These are phyloP conservation scores for Colletotrichum theobromicola DNA, from an alignment of 2,329 filamentous ascomycete species.

Conservation along the genomic window DNA sequence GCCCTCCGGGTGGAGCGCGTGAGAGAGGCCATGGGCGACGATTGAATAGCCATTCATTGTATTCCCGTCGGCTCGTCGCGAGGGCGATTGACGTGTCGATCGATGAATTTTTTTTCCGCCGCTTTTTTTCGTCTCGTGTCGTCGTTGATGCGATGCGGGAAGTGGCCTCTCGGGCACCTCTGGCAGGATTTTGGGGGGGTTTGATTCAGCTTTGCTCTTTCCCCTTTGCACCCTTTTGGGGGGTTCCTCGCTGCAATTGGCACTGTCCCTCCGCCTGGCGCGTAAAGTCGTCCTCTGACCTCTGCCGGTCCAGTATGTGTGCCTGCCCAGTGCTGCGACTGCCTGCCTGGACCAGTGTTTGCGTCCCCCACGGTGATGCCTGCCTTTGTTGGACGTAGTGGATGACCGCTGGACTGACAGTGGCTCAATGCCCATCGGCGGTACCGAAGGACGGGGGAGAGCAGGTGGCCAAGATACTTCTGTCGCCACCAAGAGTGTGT, in stretches of 20 bases:
- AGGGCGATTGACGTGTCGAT: slow-evolving; percentile 15
- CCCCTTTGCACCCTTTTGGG: neutral
- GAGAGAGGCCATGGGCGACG: slow-evolving; percentile 53
- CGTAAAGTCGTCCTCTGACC: neutral
- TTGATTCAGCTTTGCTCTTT: neutral
- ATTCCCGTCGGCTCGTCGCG: slow-evolving; percentile 14
- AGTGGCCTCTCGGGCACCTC: neutral
- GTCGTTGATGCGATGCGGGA: slow-evolving; percentile 21
- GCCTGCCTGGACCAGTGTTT: slow-evolving; percentile 3
- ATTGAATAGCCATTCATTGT: slow-evolving; percentile 32
- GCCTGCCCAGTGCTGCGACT: neutral
- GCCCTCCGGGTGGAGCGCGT: slow-evolving; percentile 55
- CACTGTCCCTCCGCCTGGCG: neutral
- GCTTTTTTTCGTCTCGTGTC: neutral
- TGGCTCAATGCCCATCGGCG: neutral
- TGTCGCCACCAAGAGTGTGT: neutral
- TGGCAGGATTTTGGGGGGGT: neutral
- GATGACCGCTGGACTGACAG: neutral
- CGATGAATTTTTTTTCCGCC: neutral
- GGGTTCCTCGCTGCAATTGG: neutral
- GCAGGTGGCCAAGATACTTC: neutral
- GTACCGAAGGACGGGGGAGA: slow-evolving; percentile 4
- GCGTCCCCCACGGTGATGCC: slow-evolving; percentile 4
- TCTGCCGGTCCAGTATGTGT: no score
- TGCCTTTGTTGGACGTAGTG: neutral